Conservation (phyloP, 371 early-diverging fungal genomes). For the Mucor plumbeus region DNA sequence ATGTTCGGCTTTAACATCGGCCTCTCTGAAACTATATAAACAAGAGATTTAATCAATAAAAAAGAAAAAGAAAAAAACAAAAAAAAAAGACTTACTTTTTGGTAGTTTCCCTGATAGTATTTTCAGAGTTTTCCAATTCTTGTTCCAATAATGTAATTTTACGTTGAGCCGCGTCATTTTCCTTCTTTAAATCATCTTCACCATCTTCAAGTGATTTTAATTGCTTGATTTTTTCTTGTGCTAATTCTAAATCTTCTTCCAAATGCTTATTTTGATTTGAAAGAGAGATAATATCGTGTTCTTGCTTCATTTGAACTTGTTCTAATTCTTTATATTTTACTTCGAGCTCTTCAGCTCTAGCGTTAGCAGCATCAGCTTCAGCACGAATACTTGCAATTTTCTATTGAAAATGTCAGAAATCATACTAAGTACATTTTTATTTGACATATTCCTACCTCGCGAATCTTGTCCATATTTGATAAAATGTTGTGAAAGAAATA, state of each 20-base stretch:
- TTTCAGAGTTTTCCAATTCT: slow-evolving; percentile 72
- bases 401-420: slow-evolving; percentile 39
- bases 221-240: slow-evolving; percentile 63
- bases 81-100: slow-evolving; percentile 57
- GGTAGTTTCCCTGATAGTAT: slow-evolving; percentile 67
- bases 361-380: slow-evolving; percentile 71
- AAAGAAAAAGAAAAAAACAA: background rate
- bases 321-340: slow-evolving; percentile 60
- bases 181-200: slow-evolving; percentile 67
- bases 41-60: background rate
- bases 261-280: slow-evolving; percentile 66
- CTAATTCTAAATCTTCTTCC: slow-evolving; percentile 68
- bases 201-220: slow-evolving; percentile 67
- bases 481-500: slow-evolving; percentile 16
- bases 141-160: slow-evolving; percentile 71
- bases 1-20: slow-evolving; percentile 82
- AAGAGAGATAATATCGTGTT: slow-evolving; percentile 74
- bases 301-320: slow-evolving; percentile 64
- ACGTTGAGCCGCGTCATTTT: slow-evolving; percentile 67
- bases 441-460: slow-evolving; percentile 33
- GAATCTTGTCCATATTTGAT: slow-evolving; percentile 43
- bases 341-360: slow-evolving; percentile 70
- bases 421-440: background rate
- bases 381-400: slow-evolving; percentile 70
- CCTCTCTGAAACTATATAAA: slow-evolving; percentile 65